These are phyloP conservation scores for Penicillium dipodomyicola DNA, from an alignment of 495 filamentous ascomycete genomes.

Conservation along the genomic window DNA sequence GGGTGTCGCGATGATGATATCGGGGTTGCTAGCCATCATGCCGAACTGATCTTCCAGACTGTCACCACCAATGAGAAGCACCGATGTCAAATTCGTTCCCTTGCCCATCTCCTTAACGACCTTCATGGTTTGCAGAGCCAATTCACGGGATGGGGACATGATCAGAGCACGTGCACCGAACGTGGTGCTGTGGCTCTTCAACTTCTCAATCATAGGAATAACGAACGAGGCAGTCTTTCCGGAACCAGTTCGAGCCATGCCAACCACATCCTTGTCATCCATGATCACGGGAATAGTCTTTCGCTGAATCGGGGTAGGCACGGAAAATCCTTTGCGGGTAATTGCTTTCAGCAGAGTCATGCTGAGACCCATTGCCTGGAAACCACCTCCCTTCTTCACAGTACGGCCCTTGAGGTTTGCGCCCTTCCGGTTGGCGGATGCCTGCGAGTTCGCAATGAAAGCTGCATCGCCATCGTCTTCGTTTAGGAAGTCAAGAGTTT, in stretches of 20 bases:
- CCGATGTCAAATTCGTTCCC: slow-evolving; percentile 84
- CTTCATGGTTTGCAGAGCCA: slow-evolving; percentile 92
- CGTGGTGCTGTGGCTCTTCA: slow-evolving; percentile 83
- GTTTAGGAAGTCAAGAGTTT: slow-evolving; percentile 47
- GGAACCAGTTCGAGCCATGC: slow-evolving; percentile 95
- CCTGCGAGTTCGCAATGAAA: slow-evolving; percentile 83
- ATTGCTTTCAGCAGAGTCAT: slow-evolving; percentile 82
- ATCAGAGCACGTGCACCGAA: slow-evolving; percentile 84
- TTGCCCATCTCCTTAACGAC: slow-evolving; percentile 91
- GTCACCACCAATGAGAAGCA: slow-evolving; percentile 91
- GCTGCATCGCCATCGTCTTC: slow-evolving; percentile 71
- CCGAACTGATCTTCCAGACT: slow-evolving; percentile 94
- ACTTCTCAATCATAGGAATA: slow-evolving; percentile 93
- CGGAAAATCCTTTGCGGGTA: slow-evolving; percentile 85
- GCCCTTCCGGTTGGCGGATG: slow-evolving; percentile 79
- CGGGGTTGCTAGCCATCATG: slow-evolving; percentile 88
- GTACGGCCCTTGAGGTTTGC: slow-evolving; percentile 78
- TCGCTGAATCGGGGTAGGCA: slow-evolving; percentile 95
- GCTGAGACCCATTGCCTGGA: slow-evolving; percentile 94
- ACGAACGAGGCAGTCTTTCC: slow-evolving; percentile 98
- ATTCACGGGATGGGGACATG: slow-evolving; percentile 85
- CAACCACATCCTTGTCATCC: slow-evolving; percentile 88
- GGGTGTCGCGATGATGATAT: slow-evolving; percentile 94
- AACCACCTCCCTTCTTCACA: slow-evolving; percentile 92
- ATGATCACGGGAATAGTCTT: slow-evolving; percentile 92